Conservation (phyloP, 805 yeast species). For the Candida insectorum region DNA sequence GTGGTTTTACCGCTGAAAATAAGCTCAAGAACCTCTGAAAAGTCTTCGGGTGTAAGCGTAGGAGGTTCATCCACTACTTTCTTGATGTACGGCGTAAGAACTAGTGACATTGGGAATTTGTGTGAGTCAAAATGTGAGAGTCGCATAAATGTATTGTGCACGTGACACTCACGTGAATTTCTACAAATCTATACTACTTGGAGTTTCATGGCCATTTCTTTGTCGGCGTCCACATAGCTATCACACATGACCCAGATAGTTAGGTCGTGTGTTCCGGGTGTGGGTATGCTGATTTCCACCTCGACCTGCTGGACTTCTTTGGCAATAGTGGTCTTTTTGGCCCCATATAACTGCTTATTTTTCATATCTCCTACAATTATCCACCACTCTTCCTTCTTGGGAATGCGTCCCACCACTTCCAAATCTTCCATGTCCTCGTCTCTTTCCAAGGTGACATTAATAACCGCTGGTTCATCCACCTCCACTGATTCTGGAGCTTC, state of each 20-base stretch:
- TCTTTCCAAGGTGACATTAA: conserved; percentile 51
- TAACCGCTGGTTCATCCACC: conserved; percentile 46
- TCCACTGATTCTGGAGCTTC: conserved; percentile 37
- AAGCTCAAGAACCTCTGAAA: conserved; percentile 57
- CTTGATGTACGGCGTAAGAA: conserved; percentile 58
- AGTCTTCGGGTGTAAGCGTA: conserved; percentile 58
- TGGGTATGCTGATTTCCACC: conserved; percentile 56
- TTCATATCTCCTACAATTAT: conserved; percentile 69
- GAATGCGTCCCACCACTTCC: conserved; percentile 50
- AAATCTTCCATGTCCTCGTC: conserved; percentile 77
- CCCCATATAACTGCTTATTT: conserved; percentile 63
- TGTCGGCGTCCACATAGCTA: conserved; percentile 89
- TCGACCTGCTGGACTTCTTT: conserved; percentile 51
- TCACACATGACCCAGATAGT: conserved; percentile 88
- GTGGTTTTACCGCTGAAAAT: conserved; percentile 60
- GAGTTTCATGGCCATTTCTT: conserved; percentile 60
- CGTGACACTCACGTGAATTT: too few species aligned
- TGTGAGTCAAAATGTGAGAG: too few species aligned
- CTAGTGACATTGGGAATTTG: conserved; percentile 6
- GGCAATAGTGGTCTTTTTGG: conserved; percentile 58
- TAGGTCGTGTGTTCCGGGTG: conserved; percentile 57
- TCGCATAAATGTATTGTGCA: too few species aligned
- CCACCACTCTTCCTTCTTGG: conserved; percentile 82
- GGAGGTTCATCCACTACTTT: conserved; percentile 61
- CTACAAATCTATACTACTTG: conserved; percentile 36